phyloP scores from a whole-genome alignment of 768 basidiomycete genomes.

The Suillus alpinus region DNA sequence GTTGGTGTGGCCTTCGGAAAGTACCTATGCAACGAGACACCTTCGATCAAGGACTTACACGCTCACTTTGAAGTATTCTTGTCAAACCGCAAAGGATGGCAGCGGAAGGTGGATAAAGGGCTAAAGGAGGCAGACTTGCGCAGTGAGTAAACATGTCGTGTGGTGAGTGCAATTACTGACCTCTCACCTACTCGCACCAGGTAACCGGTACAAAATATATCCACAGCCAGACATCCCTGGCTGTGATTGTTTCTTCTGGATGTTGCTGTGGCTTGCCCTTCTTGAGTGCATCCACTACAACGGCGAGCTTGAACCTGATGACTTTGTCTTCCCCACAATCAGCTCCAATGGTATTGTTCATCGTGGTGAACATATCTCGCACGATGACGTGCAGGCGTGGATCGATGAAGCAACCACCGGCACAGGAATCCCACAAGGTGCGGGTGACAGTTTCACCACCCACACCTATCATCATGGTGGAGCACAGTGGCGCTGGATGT shows the following conservation, averaged over 20 bases:
- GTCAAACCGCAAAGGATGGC: slow-evolving; percentile 23
- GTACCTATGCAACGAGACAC: slow-evolving; percentile 1
- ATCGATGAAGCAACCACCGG: slow-evolving; percentile 23
- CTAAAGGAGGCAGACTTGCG: slow-evolving; percentile 18
- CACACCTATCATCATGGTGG: slow-evolving; percentile 27
- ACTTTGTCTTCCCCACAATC: slow-evolving; percentile 34
- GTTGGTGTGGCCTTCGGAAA: slow-evolving; percentile 5
- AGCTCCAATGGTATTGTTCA: slow-evolving; percentile 25
- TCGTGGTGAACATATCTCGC: slow-evolving; percentile 21
- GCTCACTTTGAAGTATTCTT: slow-evolving; percentile 22
- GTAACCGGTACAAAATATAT: slow-evolving; percentile 36
- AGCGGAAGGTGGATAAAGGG: slow-evolving; percentile 22
- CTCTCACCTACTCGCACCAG: slow-evolving; percentile 7
- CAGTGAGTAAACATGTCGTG: not conserved
- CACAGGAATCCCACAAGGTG: not conserved
- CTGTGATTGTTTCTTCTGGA: slow-evolving; percentile 28
- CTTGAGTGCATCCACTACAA: slow-evolving; percentile 2
- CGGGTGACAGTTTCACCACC: slow-evolving; percentile 18
- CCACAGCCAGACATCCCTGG: slow-evolving; percentile 27
- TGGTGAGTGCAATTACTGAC: not conserved
- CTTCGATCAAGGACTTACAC: slow-evolving; percentile 12
- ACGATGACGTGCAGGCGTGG: slow-evolving; percentile 27
- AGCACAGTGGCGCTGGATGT: slow-evolving; percentile 29
- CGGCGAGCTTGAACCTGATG: slow-evolving; percentile 17
- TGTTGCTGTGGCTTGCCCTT: slow-evolving; percentile 20